Evolutionary conservation across 129 eudicot species (phyloP).

Genomic region (Chrysanthemum lavandulifolium): DNA sequence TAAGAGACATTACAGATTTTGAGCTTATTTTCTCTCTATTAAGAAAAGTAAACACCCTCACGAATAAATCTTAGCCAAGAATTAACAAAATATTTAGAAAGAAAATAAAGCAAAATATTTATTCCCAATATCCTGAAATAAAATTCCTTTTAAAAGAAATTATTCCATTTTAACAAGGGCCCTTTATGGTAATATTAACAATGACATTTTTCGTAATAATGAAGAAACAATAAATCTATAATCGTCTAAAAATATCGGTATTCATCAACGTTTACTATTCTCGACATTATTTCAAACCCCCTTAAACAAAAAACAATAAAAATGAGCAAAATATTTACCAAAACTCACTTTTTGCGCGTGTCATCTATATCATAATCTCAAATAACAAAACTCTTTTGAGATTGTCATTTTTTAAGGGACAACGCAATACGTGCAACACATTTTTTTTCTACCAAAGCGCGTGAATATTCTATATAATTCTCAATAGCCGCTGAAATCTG

Average conservation of each 20-base stretch:
- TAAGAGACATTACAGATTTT: too few species aligned
- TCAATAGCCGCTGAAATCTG: too few species aligned
- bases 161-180: constrained; percentile 17
- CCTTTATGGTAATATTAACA: constrained; percentile 2
- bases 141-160: constrained; percentile 20
- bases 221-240: not conserved
- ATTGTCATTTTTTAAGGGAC: too few species aligned
- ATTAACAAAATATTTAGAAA: constrained; percentile 4
- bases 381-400: too few species aligned
- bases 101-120: not conserved
- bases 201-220: constrained; percentile 25
- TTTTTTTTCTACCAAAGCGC: too few species aligned
- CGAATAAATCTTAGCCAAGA: not conserved
- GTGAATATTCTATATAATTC: too few species aligned
- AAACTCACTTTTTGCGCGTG: not conserved
- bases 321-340: not conserved
- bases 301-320: constrained; percentile 21
- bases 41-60: too few species aligned
- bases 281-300: constrained; percentile 34
- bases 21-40: too few species aligned
- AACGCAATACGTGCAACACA: too few species aligned
- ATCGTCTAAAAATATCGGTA: constrained; percentile 26
- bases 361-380: too few species aligned
- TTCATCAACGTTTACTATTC: constrained; percentile 38
- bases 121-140: not conserved